Evolutionary conservation across 2,329 filamentous ascomycete species (phyloP), one percentile per base, ranked within the genome.

Genomic region (Fusarium piperis): DNA sequence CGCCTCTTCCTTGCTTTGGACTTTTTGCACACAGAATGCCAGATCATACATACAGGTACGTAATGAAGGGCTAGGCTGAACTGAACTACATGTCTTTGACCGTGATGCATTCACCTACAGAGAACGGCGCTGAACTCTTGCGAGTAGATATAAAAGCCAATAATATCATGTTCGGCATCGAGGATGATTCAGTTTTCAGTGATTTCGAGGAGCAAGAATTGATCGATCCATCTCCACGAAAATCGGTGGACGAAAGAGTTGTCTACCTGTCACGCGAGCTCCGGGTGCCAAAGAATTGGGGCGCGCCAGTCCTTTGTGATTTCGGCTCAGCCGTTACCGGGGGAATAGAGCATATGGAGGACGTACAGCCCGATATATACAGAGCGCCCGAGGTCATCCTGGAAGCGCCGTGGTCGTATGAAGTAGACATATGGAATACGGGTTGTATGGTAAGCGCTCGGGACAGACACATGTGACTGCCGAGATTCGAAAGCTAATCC

Each of bases 391-490:
- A 89, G 65, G 84, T 88, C 10, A 85, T 88, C 6, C 63, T 88
- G 1, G 71, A 80, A 72, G 78, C 72, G 4, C 80, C 81, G 2
- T 88, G 85, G 86, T 77, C 78, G 0, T 85, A 83, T 58, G 78
- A 80, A 18, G 78, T 85, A 15, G 86, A 89, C 75, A 84, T 89
- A 59, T 89, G 86, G 86, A 87, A 85, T 62, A 79, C 81, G 4
- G 85, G 85, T 10, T 84, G 82, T 61, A 82, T 88, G 85, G 85
- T 86, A 78, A 78, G 81, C 41, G 52, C 28, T n/a, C 3, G 11
- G 48, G 28, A 10, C n/a, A 1, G 2, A 23, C 23, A 23, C 23
- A 5, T 1, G 3, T 6, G 13, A 3, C 2, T 18, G 13, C n/a
- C 23, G 16, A 39, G 12, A 18, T 35, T 13, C 7, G 41, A 48